These are phyloP conservation scores for Daldinia loculata DNA, from an alignment of 495 filamentous ascomycete species.

Conservation along the genomic window DNA sequence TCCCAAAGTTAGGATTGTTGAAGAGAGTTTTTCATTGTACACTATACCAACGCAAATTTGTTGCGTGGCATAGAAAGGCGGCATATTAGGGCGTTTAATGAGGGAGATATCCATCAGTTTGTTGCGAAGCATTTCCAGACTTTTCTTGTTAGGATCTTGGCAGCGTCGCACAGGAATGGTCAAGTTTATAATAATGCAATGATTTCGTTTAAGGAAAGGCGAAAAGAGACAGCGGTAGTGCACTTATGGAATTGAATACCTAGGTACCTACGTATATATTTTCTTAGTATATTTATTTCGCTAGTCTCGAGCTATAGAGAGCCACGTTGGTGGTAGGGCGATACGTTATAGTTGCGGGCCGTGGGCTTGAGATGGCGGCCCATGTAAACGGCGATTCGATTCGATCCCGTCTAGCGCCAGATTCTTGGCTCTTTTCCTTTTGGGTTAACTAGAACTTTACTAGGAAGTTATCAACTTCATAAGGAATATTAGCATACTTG, in stretches of 20 bases:
- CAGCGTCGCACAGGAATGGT: not conserved
- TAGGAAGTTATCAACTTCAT: too few species aligned
- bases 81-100: constrained; percentile 26
- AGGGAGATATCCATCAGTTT: constrained; percentile 7
- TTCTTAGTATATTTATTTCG: too few species aligned
- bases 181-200: not conserved
- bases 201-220: not conserved
- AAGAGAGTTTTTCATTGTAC: not conserved
- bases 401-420: constrained; percentile 34
- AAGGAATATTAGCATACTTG: too few species aligned
- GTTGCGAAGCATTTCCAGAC: constrained; percentile 7
- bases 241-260: too few species aligned
- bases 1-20: not conserved
- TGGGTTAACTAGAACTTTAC: not conserved
- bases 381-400: constrained; percentile 37
- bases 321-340: too few species aligned
- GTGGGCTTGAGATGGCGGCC: constrained; percentile 3
- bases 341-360: constrained; percentile 7
- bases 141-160: not conserved
- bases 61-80: constrained; percentile 7
- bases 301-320: too few species aligned
- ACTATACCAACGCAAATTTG: not conserved
- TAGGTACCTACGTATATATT: too few species aligned
- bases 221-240: too few species aligned
- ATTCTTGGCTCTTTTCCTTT: constrained; percentile 1